Base-by-base conservation (phyloP, 208 protist species). In the Borovskyia barvae region DNA sequence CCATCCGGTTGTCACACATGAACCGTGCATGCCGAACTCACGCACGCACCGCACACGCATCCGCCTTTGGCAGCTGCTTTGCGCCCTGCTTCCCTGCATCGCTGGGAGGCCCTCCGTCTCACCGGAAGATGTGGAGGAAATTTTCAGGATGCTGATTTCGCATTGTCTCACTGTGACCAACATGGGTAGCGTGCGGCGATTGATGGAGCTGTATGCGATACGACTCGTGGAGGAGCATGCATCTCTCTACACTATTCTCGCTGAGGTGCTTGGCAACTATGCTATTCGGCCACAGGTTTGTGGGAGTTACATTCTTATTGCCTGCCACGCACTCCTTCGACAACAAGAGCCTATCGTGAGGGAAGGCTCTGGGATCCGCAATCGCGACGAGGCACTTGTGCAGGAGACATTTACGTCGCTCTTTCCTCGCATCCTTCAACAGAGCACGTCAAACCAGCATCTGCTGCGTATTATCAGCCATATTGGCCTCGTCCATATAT, bases 11-110 rank as follows among this genome's bases (percentile, higher is more conserved):
- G 66, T 95, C 2, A 82, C 64, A 28, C 73, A 80, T 49, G 82
- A 88, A 72, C 86, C 90, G 19, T 95, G 90, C 66, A 94, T 93
- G 87, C 90, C 90, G 26, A 96, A 96, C 72, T 91, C 81, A n/a
- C 74, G 71, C 26, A 72, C 87, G 19, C 90, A 96, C 70, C 90
- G 87, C 35, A 77, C 62, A 28, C 87, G 90, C 51, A 73, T 96
- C 52, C 84, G 90, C 35, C 64, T 94, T 15, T 96, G 90, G 87
- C 90, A 96, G 64, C 72, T 94, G n/a, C 56, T 93, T 3, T 87
- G 77, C 37, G 68, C 81, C 20, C 46, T 96, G 48, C 57, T 88
- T 40, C 87, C 87, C 1, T 69, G 80, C 41, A 47, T 95, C 32
- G 55, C 70, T 54, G 40, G 35, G 60, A 6, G 11, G 39, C 26